A percentile compares a stretch with the other conserved stretches of the same genome.
phyloP scores from a whole-genome alignment of 495 filamentous ascomycete genomes.

The Xylaria venustula region DNA sequence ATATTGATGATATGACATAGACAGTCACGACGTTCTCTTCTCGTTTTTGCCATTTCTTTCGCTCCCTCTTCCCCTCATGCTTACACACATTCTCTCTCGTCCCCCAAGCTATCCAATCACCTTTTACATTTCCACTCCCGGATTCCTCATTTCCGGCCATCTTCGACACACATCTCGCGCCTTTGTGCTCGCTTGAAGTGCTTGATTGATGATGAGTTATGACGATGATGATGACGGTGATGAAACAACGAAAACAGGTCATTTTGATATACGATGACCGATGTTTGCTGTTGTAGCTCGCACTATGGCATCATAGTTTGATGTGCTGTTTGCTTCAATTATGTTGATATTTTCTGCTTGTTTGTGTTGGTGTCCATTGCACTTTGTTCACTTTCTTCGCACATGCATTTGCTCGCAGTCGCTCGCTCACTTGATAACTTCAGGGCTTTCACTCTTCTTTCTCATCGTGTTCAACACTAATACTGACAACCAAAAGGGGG shows the following conservation, averaged over 20 bases:
- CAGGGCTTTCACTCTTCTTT: neutral
- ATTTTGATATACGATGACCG: neutral
- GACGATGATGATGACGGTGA: constrained; percentile 3
- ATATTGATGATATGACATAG: constrained; percentile 11
- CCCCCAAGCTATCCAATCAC: no score
- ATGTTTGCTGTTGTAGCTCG: neutral
- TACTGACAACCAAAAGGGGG: neutral
- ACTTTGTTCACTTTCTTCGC: neutral
- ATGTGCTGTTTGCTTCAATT: no score
- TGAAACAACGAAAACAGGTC: neutral
- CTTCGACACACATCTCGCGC: neutral
- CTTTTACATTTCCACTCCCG: neutral
- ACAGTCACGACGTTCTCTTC: neutral
- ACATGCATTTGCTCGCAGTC: constrained; percentile 4
- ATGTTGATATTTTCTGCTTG: neutral
- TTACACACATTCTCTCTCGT: neutral
- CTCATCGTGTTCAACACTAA: constrained; percentile 8
- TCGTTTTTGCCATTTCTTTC: neutral
- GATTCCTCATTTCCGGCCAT: neutral
- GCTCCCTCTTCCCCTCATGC: neutral
- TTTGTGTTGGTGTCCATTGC: constrained; percentile 7
- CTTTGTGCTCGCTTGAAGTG: neutral
- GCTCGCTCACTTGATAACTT: constrained; percentile 7
- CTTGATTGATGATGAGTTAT: neutral
- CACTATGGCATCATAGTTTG: neutral